phyloP scores from a whole-genome alignment of 176 grass and related monocot species.

The Triticum timopheevii region DNA sequence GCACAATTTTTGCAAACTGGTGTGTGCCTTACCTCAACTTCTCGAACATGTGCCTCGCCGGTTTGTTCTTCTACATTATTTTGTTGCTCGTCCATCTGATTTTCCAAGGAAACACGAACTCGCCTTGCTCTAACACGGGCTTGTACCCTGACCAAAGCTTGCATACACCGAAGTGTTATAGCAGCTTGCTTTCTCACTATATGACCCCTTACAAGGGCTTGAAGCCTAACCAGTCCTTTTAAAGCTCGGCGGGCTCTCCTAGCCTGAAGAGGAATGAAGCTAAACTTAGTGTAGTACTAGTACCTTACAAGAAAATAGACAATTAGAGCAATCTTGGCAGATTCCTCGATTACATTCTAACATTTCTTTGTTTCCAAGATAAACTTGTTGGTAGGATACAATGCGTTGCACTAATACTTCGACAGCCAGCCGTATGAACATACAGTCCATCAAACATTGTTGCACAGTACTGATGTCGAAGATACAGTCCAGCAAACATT shows the following conservation, averaged over 20 bases:
- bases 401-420: not conserved
- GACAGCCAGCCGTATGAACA: not conserved
- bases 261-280: conserved; percentile 60
- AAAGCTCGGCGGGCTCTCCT: conserved; percentile 87
- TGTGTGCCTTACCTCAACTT: conserved; percentile 72
- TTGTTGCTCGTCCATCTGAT: conserved; percentile 65
- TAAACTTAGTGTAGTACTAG: not conserved
- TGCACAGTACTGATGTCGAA: not conserved
- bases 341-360: not conserved
- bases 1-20: not conserved
- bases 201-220: conserved; percentile 95
- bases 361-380: not conserved
- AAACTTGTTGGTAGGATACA: not conserved
- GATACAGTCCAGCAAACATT: no score
- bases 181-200: conserved; percentile 98
- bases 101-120: conserved; percentile 87
- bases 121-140: conserved; percentile 84
- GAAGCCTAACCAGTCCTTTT: conserved; percentile 90
- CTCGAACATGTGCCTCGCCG: conserved; percentile 48
- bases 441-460: not conserved
- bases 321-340: not conserved
- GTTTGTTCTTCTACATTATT: conserved; percentile 41
- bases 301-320: not conserved
- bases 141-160: conserved; percentile 92
- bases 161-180: conserved; percentile 89